These are phyloP conservation scores for Carex sylvatica DNA, from an alignment of 202 grass and related monocot species.

Conservation along the genomic window DNA sequence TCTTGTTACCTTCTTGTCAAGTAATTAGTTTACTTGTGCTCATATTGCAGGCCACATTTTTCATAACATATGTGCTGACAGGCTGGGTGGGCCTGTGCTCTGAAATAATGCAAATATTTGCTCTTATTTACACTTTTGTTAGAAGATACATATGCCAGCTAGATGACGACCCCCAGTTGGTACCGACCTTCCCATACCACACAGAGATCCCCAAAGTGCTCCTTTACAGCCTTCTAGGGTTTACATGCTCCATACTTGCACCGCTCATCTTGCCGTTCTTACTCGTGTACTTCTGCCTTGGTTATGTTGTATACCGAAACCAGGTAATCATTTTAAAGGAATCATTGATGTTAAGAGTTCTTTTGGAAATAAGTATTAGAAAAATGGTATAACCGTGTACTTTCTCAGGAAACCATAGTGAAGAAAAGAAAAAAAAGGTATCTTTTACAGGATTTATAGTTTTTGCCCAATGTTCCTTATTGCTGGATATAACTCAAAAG, in stretches of 20 bases:
- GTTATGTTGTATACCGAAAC: conserved; percentile 85
- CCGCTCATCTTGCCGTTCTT: conserved; percentile 88
- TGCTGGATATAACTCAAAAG: background rate
- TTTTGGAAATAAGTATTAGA: background rate
- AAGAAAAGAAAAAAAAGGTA: background rate
- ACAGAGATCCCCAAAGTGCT: conserved; percentile 87
- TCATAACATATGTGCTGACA: conserved; percentile 93
- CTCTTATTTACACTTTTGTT: conserved; percentile 62
- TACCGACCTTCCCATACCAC: conserved; percentile 85
- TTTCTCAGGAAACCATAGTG: background rate
- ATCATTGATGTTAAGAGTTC: background rate
- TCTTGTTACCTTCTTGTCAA: background rate
- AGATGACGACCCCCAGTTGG: conserved; percentile 49
- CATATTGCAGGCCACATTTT: conserved; percentile 78
- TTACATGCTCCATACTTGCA: conserved; percentile 85
- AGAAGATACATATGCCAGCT: conserved; percentile 50
- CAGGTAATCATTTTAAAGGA: conserved; percentile 44
- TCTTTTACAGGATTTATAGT: background rate
- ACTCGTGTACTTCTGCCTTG: conserved; percentile 87
- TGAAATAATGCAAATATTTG: conserved; percentile 81
- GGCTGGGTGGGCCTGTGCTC: conserved; percentile 90
- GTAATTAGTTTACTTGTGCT: background rate
- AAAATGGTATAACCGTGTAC: background rate
- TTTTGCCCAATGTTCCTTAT: background rate
- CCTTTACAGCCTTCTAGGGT: conserved; percentile 74